Evolutionary conservation across 2,329 filamentous ascomycete genomes (phyloP).

Genomic region (Fusarium domesticum): DNA sequence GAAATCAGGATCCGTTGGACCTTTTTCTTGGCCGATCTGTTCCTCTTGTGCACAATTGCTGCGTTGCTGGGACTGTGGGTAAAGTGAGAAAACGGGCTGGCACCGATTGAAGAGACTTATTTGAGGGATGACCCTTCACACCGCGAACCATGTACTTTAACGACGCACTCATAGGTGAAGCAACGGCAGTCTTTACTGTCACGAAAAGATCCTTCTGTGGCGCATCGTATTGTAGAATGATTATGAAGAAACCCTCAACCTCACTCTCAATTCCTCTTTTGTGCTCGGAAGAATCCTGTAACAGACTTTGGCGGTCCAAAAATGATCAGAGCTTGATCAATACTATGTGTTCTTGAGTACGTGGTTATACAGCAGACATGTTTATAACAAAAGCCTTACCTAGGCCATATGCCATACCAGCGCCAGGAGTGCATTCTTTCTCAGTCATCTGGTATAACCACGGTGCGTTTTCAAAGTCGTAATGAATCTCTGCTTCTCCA

Average conservation of each 20-base stretch:
- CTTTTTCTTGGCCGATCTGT: conserved; percentile 13
- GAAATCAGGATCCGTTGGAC: conserved; percentile 15
- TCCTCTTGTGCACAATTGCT: conserved; percentile 34
- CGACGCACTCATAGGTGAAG: conserved; percentile 16
- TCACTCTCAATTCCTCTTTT: conserved; percentile 22
- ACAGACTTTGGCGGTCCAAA: conserved; percentile 19
- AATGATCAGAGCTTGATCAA: conserved; percentile 20
- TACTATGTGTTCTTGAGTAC: conserved; percentile 18
- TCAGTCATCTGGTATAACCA: conserved; percentile 36
- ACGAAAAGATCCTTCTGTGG: conserved; percentile 32
- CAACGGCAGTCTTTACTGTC: conserved; percentile 19
- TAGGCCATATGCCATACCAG: conserved; percentile 42
- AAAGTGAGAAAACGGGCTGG: conserved; percentile 19
- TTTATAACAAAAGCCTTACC: conserved; percentile 23
- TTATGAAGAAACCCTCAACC: conserved; percentile 50
- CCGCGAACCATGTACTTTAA: conserved; percentile 19
- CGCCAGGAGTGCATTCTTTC: conserved; percentile 36
- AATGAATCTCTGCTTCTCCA: conserved; percentile 64
- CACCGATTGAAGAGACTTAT: background rate
- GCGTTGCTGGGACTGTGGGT: conserved; percentile 49
- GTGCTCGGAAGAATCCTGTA: conserved; percentile 21
- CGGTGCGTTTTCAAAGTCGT: conserved; percentile 50
- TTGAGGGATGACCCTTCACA: conserved; percentile 23
- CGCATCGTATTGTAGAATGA: conserved; percentile 55
- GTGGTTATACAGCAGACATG: background rate